A percentile compares a stretch with the other conserved stretches of the same genome.
These are phyloP conservation scores for Eucalyptus grandis DNA, from an alignment of 345 rosid genomes.

Conservation along the genomic window DNA sequence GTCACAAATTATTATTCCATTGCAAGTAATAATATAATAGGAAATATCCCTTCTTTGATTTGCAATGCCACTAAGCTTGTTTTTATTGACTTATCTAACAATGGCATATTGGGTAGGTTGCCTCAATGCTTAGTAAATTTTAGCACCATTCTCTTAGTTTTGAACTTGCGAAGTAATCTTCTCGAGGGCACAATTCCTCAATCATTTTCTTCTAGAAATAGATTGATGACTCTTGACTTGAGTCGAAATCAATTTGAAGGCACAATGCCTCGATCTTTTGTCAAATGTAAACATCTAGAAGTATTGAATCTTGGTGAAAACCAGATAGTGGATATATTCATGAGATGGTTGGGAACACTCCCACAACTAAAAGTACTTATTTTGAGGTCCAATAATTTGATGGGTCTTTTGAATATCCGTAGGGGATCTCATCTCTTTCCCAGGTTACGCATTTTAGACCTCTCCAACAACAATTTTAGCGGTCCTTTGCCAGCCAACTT, in stretches of 20 bases:
- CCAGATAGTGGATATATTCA: neutral
- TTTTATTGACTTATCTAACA: neutral
- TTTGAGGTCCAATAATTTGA: neutral
- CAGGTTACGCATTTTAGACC: neutral
- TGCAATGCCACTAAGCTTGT: neutral
- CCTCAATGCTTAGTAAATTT: neutral
- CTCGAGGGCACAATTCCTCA: neutral
- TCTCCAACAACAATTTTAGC: neutral
- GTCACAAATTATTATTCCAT: neutral
- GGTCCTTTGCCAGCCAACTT: neutral
- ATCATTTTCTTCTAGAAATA: neutral
- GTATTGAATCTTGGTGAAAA: neutral
- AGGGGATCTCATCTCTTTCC: neutral
- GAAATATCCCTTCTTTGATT: neutral
- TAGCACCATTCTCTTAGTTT: neutral
- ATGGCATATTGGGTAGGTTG: neutral
- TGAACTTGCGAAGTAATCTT: neutral
- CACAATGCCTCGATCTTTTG: neutral
- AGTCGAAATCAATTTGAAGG: neutral
- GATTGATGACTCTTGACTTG: neutral
- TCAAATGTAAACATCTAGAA: neutral
- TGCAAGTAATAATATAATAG: neutral
- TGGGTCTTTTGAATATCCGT: neutral
- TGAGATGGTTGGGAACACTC: neutral
- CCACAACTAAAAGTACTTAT: neutral